These are phyloP conservation scores for Lipomyces japonicus DNA, from an alignment of 805 yeast genomes.

Conservation along the genomic window DNA sequence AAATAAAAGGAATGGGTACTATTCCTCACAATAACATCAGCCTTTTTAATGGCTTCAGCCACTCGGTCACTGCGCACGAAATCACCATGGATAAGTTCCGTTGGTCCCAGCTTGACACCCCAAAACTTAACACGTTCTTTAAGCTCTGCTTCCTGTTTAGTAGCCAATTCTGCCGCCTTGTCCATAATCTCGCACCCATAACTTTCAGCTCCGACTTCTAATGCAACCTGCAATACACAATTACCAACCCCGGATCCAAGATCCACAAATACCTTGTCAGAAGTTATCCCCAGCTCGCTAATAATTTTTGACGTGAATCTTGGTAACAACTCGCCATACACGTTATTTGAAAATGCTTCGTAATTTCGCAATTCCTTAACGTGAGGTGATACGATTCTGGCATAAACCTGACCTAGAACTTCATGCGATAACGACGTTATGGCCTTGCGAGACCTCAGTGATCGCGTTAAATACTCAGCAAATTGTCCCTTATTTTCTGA, in stretches of 20 bases:
- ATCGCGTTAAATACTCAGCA: background rate
- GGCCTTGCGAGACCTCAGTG: background rate
- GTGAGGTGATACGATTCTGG: slow-evolving; percentile 74
- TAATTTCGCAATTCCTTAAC: slow-evolving; percentile 61
- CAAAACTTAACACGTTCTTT: slow-evolving; percentile 53
- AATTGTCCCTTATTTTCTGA: slow-evolving; percentile 34
- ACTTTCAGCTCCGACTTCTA: slow-evolving; percentile 77
- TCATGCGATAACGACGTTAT: slow-evolving; percentile 52
- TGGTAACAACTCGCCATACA: slow-evolving; percentile 88
- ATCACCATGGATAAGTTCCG: slow-evolving; percentile 61
- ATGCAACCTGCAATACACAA: slow-evolving; percentile 81
- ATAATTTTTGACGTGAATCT: slow-evolving; percentile 66
- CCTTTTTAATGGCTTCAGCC: slow-evolving; percentile 49
- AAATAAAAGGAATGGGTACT: background rate
- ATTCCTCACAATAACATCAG: slow-evolving; percentile 53
- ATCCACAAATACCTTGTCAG: slow-evolving; percentile 67
- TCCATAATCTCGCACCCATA: slow-evolving; percentile 90
- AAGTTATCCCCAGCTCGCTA: slow-evolving; percentile 52
- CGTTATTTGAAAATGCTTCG: slow-evolving; percentile 83
- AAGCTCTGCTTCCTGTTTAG: slow-evolving; percentile 57
- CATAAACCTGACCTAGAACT: slow-evolving; percentile 65
- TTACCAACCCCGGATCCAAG: slow-evolving; percentile 95
- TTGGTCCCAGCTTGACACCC: slow-evolving; percentile 59
- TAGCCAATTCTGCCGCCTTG: slow-evolving; percentile 68
- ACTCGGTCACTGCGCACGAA: slow-evolving; percentile 67